These are phyloP conservation scores for Pythium aphanidermatum DNA, from an alignment of 352 stramenopile genomes.

Conservation along the genomic window DNA sequence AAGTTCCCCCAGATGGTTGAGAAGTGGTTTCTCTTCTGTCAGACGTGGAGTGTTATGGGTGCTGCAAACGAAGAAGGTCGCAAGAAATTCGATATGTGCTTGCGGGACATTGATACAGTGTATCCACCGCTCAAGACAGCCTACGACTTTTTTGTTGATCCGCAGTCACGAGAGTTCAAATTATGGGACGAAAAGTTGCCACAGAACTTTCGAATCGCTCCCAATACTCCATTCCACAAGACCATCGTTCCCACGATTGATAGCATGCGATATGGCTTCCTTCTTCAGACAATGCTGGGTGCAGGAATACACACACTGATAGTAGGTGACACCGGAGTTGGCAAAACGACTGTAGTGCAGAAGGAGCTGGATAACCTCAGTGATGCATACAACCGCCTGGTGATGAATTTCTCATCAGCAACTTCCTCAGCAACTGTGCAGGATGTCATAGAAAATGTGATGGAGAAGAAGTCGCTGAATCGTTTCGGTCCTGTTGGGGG, in stretches of 20 bases:
- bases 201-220: slow-evolving; percentile 61
- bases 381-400: slow-evolving; percentile 65
- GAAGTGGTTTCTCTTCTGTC: slow-evolving; percentile 83
- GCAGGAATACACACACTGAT: slow-evolving; percentile 80
- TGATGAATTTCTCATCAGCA: slow-evolving; percentile 90
- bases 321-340: slow-evolving; percentile 87
- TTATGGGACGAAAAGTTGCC: slow-evolving; percentile 81
- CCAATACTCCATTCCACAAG: slow-evolving; percentile 75
- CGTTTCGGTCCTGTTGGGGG: slow-evolving; percentile 81
- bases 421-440: slow-evolving; percentile 84
- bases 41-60: slow-evolving; percentile 84
- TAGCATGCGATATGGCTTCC: slow-evolving; percentile 72
- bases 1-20: slow-evolving; percentile 65
- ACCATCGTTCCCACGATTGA: slow-evolving; percentile 88
- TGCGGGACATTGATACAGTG: slow-evolving; percentile 90
- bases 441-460: slow-evolving; percentile 87
- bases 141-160: slow-evolving; percentile 92
- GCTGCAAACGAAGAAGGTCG: slow-evolving; percentile 81
- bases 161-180: slow-evolving; percentile 67
- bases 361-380: slow-evolving; percentile 76
- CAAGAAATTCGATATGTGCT: slow-evolving; percentile 80
- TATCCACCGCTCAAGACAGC: slow-evolving; percentile 90
- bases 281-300: slow-evolving; percentile 72
- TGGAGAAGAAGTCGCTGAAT: slow-evolving; percentile 89
- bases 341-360: slow-evolving; percentile 85